These are phyloP conservation scores for Nicotiana benthamiana DNA, from an alignment of 257 asterid species.

Conservation along the genomic window DNA sequence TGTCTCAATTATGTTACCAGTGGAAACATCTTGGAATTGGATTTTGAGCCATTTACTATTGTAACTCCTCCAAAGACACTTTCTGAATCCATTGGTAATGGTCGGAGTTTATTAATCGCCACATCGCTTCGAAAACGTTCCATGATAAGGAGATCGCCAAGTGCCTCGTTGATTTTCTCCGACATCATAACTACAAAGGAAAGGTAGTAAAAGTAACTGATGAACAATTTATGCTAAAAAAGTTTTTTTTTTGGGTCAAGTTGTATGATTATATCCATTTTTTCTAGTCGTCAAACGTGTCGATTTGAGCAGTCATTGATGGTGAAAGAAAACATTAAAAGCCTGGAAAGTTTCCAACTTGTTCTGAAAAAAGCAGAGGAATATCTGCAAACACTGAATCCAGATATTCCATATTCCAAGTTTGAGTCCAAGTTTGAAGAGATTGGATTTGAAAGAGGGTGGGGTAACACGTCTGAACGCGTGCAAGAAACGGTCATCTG, in stretches of 20 bases:
- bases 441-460: conserved; percentile 21
- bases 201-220: conserved; percentile 2
- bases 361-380: conserved; percentile 21
- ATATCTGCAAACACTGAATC: conserved; percentile 4
- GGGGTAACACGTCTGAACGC: conserved; percentile 16
- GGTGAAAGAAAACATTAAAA: conserved; percentile 16
- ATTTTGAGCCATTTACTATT: conserved; percentile 27
- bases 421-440: conserved; percentile 17
- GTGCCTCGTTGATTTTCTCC: conserved; percentile 22
- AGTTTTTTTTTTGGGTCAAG: neutral
- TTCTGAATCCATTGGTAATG: conserved; percentile 27
- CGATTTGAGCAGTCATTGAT: conserved; percentile 11
- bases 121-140: conserved; percentile 23
- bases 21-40: conserved; percentile 23
- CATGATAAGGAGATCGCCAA: conserved; percentile 14
- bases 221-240: too few relatives aligned
- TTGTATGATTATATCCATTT: neutral
- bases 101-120: conserved; percentile 28
- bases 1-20: neutral
- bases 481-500: conserved; percentile 11
- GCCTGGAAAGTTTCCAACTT: conserved; percentile 8
- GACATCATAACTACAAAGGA: conserved; percentile 21
- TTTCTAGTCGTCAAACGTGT: neutral
- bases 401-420: conserved; percentile 7
- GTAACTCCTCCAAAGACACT: conserved; percentile 18